Base-by-base conservation (phyloP, 139 green algal species). In the Coccomyxa sp. region DNA sequence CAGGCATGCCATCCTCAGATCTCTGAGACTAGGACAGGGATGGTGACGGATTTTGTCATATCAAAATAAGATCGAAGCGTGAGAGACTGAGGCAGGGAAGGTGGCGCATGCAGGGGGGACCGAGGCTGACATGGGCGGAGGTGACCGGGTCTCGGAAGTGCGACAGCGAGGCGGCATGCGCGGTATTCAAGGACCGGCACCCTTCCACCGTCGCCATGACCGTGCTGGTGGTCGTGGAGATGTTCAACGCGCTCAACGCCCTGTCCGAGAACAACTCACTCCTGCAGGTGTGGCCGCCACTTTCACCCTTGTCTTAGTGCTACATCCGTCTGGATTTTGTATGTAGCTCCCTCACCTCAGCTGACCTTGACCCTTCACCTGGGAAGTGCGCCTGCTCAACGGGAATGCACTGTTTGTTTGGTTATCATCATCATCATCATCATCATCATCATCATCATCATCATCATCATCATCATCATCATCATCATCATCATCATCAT, bases 231-330 rank as follows among this genome's bases (percentile, higher is more conserved):
- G 92, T 92, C 9, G 99, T 99, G 84, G 97, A 99, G 90, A 99
- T 99, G 97, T 95, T 99, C 91, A 99, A 99, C 87, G 97, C 97
- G 13, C 89, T 97, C 77, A 99, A 99, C 86, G 97, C 97, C 0
- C 90, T 97, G 58, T 93, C 84, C 13, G 96, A 99, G 88, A 92
- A 99, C 84, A 86, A 82, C 81, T 91, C 80, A 77, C 82, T 98
- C 21, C 76, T 96, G 80, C 78, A 77, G 71, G 71, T 31, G 68
- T 31, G 68, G n/a, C n/a, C n/a, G n/a, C n/a, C n/a, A n/a, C n/a
- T n/a, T 27, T 30, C 10, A 27, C 1, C 4, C 3, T 30, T 31
- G 9, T 23, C 66, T 74, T 10, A 3, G 38, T 51, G 38, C 7
- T 51, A 7, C 38, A 51, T 51, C 38, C 7, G 38, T 51, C 38